Evolutionary conservation across 768 basidiomycete genomes (phyloP).

Genomic region (Agaricus blazei): DNA sequence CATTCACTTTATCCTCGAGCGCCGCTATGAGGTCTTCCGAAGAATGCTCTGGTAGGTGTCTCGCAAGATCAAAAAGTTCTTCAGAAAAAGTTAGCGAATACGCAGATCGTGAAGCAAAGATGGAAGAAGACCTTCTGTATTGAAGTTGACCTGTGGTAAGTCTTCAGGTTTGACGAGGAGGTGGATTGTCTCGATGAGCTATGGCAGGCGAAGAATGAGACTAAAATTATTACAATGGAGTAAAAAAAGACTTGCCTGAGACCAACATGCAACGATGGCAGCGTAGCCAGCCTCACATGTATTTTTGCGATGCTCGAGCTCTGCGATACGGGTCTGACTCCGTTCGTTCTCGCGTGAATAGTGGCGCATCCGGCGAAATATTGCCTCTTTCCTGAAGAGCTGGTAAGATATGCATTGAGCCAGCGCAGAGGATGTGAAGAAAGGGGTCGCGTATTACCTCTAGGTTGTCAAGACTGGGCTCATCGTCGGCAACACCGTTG

Average conservation of each 20-base stretch:
- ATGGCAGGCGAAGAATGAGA: not conserved
- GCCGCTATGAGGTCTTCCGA: conserved; percentile 34
- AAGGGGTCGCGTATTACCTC: conserved; percentile 44
- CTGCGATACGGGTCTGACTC: conserved; percentile 51
- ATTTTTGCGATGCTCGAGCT: conserved; percentile 60
- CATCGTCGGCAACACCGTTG: conserved; percentile 44
- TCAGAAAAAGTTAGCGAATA: not conserved
- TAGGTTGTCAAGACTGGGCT: conserved; percentile 49
- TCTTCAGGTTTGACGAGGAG: conserved; percentile 51
- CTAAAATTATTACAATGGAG: not conserved
- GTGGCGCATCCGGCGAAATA: conserved; percentile 79
- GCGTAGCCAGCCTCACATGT: conserved; percentile 68
- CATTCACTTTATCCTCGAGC: conserved; percentile 49
- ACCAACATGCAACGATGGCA: conserved; percentile 77
- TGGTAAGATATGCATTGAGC: conserved; percentile 23
- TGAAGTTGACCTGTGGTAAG: conserved; percentile 34
- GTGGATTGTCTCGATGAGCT: conserved; percentile 68
- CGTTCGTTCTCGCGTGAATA: conserved; percentile 75
- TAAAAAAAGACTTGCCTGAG: conserved; percentile 44
- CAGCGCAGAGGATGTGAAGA: conserved; percentile 6
- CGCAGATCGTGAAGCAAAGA: conserved; percentile 5
- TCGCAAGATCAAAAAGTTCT: conserved; percentile 46
- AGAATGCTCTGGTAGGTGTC: conserved; percentile 32
- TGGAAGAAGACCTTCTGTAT: conserved; percentile 32
- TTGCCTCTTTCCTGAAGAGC: conserved; percentile 85